Percentiles rank a stretch among this genome's conserved stretches.
phyloP scores from a whole-genome alignment of 306 rosid species.

The Castanea mollissima region DNA sequence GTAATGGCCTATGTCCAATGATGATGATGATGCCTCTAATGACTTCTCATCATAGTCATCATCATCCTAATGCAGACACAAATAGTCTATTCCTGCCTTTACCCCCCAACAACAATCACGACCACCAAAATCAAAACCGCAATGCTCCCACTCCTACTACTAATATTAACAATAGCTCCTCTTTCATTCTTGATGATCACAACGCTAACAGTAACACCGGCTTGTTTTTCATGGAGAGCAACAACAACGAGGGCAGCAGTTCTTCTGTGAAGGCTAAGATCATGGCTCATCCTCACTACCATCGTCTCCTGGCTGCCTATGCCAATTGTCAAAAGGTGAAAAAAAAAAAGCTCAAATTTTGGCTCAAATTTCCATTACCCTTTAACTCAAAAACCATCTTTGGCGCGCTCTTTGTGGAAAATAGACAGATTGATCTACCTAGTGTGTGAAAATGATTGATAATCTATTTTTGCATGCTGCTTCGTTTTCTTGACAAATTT shows the following conservation, averaged over 20 bases:
- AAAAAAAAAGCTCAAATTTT: slow-evolving; percentile 6
- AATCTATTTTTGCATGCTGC: slow-evolving; percentile 10
- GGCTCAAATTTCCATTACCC: slow-evolving; percentile 5
- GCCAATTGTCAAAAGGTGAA: slow-evolving; percentile 91
- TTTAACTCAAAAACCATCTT: slow-evolving; percentile 2
- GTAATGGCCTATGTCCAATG: slow-evolving; percentile 61
- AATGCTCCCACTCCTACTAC: slow-evolving; percentile 7
- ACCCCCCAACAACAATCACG: slow-evolving; percentile 24
- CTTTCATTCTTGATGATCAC: slow-evolving; percentile 32
- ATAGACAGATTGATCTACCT: background rate
- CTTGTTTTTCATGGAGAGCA: slow-evolving; percentile 66
- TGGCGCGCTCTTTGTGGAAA: background rate
- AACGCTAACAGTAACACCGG: slow-evolving; percentile 23
- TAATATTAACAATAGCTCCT: slow-evolving; percentile 17
- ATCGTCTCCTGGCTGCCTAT: slow-evolving; percentile 81
- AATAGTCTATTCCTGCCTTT: slow-evolving; percentile 44
- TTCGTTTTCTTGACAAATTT: slow-evolving; percentile 10
- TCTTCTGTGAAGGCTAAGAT: slow-evolving; percentile 73
- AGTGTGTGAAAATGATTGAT: slow-evolving; percentile 22
- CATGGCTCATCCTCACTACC: slow-evolving; percentile 99
- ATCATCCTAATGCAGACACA: slow-evolving; percentile 40
- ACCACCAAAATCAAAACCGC: slow-evolving; percentile 28
- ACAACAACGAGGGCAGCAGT: slow-evolving; percentile 22
- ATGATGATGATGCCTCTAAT: slow-evolving; percentile 77
- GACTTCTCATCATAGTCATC: slow-evolving; percentile 43